Evolutionary conservation across 2,329 filamentous ascomycete species (phyloP).

Genomic region (Claviceps quebecensis): DNA sequence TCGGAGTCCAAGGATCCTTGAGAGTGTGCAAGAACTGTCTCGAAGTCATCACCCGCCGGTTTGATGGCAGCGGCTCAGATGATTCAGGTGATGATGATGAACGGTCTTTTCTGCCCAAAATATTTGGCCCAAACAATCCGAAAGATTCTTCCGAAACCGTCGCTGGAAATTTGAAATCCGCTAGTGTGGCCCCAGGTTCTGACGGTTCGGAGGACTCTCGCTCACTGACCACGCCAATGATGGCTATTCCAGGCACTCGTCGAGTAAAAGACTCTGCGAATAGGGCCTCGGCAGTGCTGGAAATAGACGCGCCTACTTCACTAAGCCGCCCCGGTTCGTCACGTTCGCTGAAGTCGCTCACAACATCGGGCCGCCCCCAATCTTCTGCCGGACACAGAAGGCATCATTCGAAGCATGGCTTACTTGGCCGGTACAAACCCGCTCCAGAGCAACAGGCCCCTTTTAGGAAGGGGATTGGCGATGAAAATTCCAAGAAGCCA

Average conservation of each 20-base stretch:
- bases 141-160: slow-evolving; percentile 5
- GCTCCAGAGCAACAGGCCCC: slow-evolving; percentile 69
- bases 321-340: slow-evolving; percentile 88
- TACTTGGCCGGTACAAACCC: slow-evolving; percentile 58
- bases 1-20: slow-evolving; percentile 72
- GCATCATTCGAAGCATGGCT: slow-evolving; percentile 76
- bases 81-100: slow-evolving; percentile 77
- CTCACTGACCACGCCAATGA: slow-evolving; percentile 52
- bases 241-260: slow-evolving; percentile 54
- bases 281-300: slow-evolving; percentile 73
- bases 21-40: slow-evolving; percentile 90
- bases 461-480: slow-evolving; percentile 59
- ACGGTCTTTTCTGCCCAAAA: slow-evolving; percentile 51
- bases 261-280: slow-evolving; percentile 57
- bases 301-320: slow-evolving; percentile 66
- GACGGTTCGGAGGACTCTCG: slow-evolving; percentile 33
- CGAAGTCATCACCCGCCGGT: slow-evolving; percentile 75
- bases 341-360: slow-evolving; percentile 66
- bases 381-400: slow-evolving; percentile 65
- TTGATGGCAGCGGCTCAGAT: slow-evolving; percentile 76
- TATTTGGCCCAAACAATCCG: slow-evolving; percentile 37
- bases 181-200: slow-evolving; percentile 25
- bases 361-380: slow-evolving; percentile 54
- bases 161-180: slow-evolving; percentile 3
- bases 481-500: slow-evolving; percentile 51